Evolutionary conservation across 176 grass and related monocot genomes (phyloP), one percentile per base, ranked within the genome.

Genomic region (Typha latifolia): DNA sequence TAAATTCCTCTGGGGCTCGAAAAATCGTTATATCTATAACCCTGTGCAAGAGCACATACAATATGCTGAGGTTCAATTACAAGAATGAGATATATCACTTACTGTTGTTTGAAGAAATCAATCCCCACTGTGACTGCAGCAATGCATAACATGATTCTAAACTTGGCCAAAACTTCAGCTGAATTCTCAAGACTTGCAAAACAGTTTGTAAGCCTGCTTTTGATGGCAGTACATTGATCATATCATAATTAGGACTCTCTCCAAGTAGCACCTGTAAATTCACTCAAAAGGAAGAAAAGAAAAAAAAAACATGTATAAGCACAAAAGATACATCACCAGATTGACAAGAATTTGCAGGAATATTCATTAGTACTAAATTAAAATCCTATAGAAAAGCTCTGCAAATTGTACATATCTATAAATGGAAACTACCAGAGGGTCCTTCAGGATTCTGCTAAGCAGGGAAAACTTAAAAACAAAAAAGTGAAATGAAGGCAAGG

Each of bases 131-230:
- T 49, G 83, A 76, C 69, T 80, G 83, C 57, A 89, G 69, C 18
- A 62, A 69, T 67, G 83, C 48, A 86, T 76, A 87, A 51, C 72
- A 63, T 79, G 83, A 64, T 73, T 64, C 69, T 64, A 97, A 80
- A 78, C 80, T 63, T 66, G 83, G 88, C 93, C 93, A 97, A 91
- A 82, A 87, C 14, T 78, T 68, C 55, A 82, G 34, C 68, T 97
- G 93, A 66, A 89, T 81, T 72, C 72, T 51, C 71, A 97, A 43
- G 61, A 87, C 93, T 75, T 84, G 72, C 81, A 87, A 72, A 76
- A 97, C 73, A 73, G 82, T 90, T 37, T 78, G 68, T 22, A 90
- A 32, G 48, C 80, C 85, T 65, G 82, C 82, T 61, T 71, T 76
- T 71, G 93, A 92, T 82, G 93, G 88, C 72, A 78, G 34, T 51